These are phyloP conservation scores for Emiliania huxleyi DNA, from an alignment of 78 protist species.

Conservation along the genomic window DNA sequence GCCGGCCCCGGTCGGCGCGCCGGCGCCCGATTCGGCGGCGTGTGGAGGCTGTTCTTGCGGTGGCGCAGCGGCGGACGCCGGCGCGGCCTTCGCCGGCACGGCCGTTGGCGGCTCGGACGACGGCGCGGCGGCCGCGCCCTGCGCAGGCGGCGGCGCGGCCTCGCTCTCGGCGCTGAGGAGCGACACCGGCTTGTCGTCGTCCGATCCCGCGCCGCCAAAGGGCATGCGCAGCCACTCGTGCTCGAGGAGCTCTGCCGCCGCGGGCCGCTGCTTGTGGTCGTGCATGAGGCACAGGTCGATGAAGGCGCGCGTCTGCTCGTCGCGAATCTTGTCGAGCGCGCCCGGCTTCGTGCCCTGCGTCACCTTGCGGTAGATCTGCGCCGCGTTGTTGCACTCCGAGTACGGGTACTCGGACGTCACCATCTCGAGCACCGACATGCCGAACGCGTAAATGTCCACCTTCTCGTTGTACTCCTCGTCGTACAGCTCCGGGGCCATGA, in stretches of 20 bases:
- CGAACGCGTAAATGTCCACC: constrained; percentile 92
- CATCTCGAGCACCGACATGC: constrained; percentile 94
- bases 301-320: constrained; percentile 38
- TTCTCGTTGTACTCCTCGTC: constrained; percentile 73
- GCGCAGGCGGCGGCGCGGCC: neutral
- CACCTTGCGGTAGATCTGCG: constrained; percentile 69
- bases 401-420: constrained; percentile 81
- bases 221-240: neutral
- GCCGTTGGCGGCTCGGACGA: neutral
- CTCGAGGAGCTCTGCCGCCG: constrained; percentile 30
- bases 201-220: neutral
- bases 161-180: neutral
- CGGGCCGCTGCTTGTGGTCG: constrained; percentile 36
- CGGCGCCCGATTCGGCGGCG: neutral
- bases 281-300: constrained; percentile 50
- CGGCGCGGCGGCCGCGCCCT: neutral
- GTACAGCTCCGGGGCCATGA: constrained; percentile 95
- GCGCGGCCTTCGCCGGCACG: neutral
- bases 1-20: neutral
- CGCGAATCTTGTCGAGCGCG: constrained; percentile 31
- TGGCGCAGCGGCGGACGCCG: neutral
- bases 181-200: neutral
- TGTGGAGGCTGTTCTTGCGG: too few relatives aligned
- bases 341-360: constrained; percentile 43
- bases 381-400: constrained; percentile 80